A percentile compares a stretch with the other conserved stretches of the same genome.
phyloP scores from a whole-genome alignment of 768 basidiomycete species.

The Trametes villosa region DNA sequence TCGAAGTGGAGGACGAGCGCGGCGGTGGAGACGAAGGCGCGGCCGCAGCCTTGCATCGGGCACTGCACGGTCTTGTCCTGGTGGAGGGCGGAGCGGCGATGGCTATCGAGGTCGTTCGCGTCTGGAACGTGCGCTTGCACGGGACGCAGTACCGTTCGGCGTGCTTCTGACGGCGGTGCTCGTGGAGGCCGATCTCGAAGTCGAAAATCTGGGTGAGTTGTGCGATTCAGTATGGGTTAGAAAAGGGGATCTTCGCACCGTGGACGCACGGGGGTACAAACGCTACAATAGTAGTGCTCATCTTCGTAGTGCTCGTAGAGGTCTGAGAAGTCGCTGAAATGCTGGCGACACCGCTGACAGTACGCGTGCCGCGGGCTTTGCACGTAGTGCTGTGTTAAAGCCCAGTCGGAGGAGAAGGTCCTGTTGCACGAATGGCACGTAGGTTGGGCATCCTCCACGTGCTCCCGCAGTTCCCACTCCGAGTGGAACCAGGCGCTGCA shows the following conservation, averaged over 20 bases:
- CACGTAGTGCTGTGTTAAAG: neutral
- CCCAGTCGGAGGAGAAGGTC: too few relatives aligned
- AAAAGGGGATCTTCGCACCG: too few relatives aligned
- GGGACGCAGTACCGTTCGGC: conserved; percentile 44
- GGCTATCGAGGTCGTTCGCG: conserved; percentile 46
- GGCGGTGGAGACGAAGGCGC: conserved; percentile 53
- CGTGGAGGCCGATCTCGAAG: conserved; percentile 43
- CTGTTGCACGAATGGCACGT: too few relatives aligned
- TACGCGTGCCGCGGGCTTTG: neutral
- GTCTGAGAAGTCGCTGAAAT: neutral
- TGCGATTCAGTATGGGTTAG: too few relatives aligned
- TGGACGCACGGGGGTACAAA: too few relatives aligned
- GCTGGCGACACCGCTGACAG: neutral
- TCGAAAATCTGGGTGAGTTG: conserved; percentile 50
- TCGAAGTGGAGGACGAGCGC: conserved; percentile 69
- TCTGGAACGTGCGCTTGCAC: conserved; percentile 50
- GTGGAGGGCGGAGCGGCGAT: conserved; percentile 60
- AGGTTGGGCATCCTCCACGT: too few relatives aligned
- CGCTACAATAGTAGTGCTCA: neutral
- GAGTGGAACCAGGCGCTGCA: too few relatives aligned
- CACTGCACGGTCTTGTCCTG: conserved; percentile 41
- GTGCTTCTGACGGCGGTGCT: conserved; percentile 34
- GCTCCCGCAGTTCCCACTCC: too few relatives aligned
- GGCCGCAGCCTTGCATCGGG: conserved; percentile 47
- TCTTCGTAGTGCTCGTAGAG: neutral